Percentiles rank a stretch among this genome's conserved stretches.
phyloP scores from a whole-genome alignment of 345 rosid species.

The Zanthoxylum bungeanum region DNA sequence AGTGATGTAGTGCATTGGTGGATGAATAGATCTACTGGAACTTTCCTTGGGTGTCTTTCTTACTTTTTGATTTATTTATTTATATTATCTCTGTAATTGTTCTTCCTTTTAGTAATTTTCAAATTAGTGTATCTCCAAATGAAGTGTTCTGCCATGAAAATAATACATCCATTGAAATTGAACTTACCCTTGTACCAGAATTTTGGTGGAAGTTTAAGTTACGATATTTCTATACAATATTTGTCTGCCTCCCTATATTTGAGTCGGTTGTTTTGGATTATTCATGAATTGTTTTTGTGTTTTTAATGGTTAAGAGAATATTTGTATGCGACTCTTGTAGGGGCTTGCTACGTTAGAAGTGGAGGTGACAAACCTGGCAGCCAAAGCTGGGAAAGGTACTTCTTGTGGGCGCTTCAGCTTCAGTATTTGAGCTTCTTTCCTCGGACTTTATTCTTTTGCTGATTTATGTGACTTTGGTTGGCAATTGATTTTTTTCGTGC shows the following conservation, averaged over 20 bases:
- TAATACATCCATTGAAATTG: not conserved
- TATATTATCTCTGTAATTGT: too few species aligned
- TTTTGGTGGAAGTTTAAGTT: not conserved
- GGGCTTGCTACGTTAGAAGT: slow-evolving; percentile 88
- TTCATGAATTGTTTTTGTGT: not conserved
- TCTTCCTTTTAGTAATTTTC: not conserved
- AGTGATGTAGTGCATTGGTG: not conserved
- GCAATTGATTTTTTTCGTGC: not conserved
- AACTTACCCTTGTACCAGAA: not conserved
- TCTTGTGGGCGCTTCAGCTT: slow-evolving; percentile 10
- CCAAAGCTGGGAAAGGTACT: slow-evolving; percentile 98
- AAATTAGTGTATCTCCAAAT: not conserved
- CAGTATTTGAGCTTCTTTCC: not conserved
- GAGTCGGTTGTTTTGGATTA: not conserved
- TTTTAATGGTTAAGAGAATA: slow-evolving; percentile 5
- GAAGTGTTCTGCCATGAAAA: not conserved
- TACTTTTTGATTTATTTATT: too few species aligned
- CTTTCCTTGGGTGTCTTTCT: not conserved
- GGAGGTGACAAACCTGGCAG: slow-evolving; percentile 97
- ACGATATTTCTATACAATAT: not conserved
- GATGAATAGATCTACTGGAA: not conserved
- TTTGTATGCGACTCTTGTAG: slow-evolving; percentile 35
- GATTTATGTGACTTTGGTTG: not conserved
- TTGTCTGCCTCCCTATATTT: not conserved
- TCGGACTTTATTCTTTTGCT: not conserved